These are phyloP conservation scores for Raphanus raphanistrum DNA, from an alignment of 345 rosid genomes.

Conservation along the genomic window DNA sequence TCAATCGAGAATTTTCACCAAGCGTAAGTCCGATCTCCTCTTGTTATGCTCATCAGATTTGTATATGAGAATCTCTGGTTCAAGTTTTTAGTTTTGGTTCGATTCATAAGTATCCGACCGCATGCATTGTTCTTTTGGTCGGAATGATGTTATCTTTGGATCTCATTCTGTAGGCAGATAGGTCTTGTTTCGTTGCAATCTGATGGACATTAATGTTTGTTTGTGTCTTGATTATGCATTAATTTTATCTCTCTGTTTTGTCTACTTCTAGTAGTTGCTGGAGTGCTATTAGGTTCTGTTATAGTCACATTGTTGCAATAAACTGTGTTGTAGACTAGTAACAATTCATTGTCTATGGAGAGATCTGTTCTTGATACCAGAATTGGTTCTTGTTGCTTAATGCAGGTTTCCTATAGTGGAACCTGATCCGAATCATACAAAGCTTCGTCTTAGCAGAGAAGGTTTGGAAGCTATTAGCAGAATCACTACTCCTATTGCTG, in stretches of 20 bases:
- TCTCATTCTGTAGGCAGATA: constrained; percentile 14
- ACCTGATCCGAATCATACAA: constrained; percentile 97
- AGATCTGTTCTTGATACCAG: background rate
- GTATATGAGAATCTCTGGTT: background rate
- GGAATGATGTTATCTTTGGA: constrained; percentile 4
- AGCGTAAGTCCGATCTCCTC: constrained; percentile 60
- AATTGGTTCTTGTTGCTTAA: constrained; percentile 6
- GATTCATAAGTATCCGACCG: background rate
- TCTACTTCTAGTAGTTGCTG: constrained; percentile 14
- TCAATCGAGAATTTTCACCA: constrained; percentile 63
- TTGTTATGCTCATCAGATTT: constrained; percentile 17
- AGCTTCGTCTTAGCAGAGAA: constrained; percentile 87
- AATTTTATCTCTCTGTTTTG: background rate
- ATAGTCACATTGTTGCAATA: constrained; percentile 21
- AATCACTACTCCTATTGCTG: constrained; percentile 84
- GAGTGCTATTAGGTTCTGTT: background rate
- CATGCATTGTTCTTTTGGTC: constrained; percentile 5
- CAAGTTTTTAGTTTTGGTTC: background rate
- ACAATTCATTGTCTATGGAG: background rate
- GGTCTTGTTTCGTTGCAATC: constrained; percentile 15
- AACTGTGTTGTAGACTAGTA: background rate
- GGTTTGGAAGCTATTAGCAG: constrained; percentile 88
- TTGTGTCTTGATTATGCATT: background rate
- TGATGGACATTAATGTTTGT: background rate
- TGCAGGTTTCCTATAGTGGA: constrained; percentile 89